Conservation (phyloP, 164 flowering plant genomes). For the Vitis rupestris region DNA sequence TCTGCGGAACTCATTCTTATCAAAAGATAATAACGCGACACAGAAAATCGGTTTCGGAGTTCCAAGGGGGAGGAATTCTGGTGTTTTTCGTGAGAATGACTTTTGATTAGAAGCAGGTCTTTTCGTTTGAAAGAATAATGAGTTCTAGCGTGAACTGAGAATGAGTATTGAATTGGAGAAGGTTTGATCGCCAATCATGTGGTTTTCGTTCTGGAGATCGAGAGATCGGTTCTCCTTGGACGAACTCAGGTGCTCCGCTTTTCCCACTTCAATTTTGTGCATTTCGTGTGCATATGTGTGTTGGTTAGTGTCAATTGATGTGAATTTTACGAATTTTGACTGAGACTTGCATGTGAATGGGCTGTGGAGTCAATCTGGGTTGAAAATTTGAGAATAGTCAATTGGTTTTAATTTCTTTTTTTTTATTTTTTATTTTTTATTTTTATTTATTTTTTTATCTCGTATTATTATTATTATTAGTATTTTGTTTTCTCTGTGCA, state of each 20-base stretch:
- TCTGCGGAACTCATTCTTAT: too few relatives aligned
- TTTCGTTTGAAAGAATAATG: background rate
- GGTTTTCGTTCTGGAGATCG: slow-evolving; percentile 90
- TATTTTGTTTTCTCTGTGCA: too few relatives aligned
- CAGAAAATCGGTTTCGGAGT: too few relatives aligned
- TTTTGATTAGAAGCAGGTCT: too few relatives aligned
- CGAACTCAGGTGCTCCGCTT: slow-evolving; percentile 63
- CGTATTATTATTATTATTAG: too few relatives aligned
- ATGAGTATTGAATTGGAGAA: slow-evolving; percentile 7
- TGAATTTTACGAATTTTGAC: background rate
- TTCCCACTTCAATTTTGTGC: background rate
- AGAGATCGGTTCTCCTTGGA: slow-evolving; percentile 83
- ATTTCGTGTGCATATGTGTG: background rate
- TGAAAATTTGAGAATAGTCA: background rate
- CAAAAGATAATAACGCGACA: too few relatives aligned
- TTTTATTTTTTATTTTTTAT: too few relatives aligned
- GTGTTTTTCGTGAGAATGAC: too few relatives aligned
- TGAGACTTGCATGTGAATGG: too few relatives aligned
- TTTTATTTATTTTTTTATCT: too few relatives aligned
- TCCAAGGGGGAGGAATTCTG: too few relatives aligned
- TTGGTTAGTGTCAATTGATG: background rate
- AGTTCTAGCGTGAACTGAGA: background rate
- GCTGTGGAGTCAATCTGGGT: background rate
- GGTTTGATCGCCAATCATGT: slow-evolving; percentile 53
- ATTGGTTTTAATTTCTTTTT: too few relatives aligned